Evolutionary conservation across 2,329 filamentous ascomycete genomes (phyloP).

Genomic region (Aureobasidium vineae): DNA sequence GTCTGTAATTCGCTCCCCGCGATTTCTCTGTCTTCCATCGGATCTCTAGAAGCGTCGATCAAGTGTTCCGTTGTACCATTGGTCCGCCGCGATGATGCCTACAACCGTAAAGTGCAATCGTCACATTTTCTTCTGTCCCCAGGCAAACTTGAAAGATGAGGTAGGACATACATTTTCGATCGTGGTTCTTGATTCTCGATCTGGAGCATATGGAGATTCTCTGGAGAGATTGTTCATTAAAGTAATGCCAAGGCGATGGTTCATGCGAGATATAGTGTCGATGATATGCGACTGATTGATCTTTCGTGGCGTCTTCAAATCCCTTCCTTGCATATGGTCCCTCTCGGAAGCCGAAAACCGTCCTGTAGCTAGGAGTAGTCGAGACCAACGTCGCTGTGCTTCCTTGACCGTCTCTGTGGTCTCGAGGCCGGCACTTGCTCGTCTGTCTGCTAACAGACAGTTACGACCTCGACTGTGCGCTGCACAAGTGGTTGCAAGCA

Average conservation of each 20-base stretch:
- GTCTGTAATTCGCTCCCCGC: slow-evolving; percentile 14
- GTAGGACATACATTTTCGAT: too few relatives aligned
- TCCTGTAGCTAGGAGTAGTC: neutral
- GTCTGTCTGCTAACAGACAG: neutral
- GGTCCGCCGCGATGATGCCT: slow-evolving; percentile 1
- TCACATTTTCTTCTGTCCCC: neutral
- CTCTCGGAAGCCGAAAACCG: neutral
- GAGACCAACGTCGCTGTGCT: neutral
- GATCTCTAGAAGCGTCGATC: slow-evolving; percentile 23
- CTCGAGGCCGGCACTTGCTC: neutral
- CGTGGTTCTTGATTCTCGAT: neutral
- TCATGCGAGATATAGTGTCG: slow-evolving; percentile 18
- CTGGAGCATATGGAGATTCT: neutral
- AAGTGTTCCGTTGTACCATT: neutral
- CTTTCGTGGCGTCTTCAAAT: neutral
- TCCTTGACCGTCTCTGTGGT: neutral
- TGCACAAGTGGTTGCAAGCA: neutral
- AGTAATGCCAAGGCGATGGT: slow-evolving; percentile 17
- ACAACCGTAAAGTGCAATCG: neutral
- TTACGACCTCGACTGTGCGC: neutral
- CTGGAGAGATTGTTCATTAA: neutral
- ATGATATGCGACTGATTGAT: neutral
- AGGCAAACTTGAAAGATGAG: neutral
- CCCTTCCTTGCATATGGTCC: neutral
- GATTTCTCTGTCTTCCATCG: slow-evolving; percentile 5